These are phyloP conservation scores for Aspergillus terreus DNA, from an alignment of 2,329 filamentous ascomycete species.

Conservation along the genomic window DNA sequence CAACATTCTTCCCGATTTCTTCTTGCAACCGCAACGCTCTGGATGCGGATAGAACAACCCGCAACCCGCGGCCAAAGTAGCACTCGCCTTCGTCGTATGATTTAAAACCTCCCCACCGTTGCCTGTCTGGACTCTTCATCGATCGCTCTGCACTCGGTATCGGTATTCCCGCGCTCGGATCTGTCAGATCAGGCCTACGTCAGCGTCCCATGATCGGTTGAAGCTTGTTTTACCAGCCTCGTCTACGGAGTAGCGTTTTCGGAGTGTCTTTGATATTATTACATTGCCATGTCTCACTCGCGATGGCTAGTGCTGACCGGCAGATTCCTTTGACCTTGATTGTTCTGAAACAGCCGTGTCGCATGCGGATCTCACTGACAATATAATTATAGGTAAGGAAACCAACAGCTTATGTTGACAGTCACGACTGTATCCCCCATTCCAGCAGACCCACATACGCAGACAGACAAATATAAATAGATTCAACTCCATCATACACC, in stretches of 20 bases:
- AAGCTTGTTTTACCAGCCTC: neutral
- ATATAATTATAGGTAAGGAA: no score
- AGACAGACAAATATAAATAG: neutral
- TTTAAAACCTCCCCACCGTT: no score
- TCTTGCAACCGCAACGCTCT: neutral
- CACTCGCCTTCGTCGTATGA: neutral
- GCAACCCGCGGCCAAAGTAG: neutral
- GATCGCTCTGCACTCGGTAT: neutral
- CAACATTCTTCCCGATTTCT: neutral
- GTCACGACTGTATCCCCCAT: neutral
- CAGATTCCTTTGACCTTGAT: no score
- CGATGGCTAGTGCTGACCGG: no score
- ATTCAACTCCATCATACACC: neutral
- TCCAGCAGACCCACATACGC: no score
- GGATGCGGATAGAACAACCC: neutral
- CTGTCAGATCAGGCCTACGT: neutral
- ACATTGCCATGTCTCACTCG: no score
- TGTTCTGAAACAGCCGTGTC: no score
- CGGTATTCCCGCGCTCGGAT: neutral
- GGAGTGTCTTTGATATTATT: neutral
- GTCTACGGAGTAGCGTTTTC: neutral
- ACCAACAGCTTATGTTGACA: no score
- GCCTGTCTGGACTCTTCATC: neutral
- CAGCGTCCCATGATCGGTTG: neutral
- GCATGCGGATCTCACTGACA: no score